Evolutionary conservation across 371 early-diverging fungal genomes (phyloP).

Genomic region (Mortierella sp.): DNA sequence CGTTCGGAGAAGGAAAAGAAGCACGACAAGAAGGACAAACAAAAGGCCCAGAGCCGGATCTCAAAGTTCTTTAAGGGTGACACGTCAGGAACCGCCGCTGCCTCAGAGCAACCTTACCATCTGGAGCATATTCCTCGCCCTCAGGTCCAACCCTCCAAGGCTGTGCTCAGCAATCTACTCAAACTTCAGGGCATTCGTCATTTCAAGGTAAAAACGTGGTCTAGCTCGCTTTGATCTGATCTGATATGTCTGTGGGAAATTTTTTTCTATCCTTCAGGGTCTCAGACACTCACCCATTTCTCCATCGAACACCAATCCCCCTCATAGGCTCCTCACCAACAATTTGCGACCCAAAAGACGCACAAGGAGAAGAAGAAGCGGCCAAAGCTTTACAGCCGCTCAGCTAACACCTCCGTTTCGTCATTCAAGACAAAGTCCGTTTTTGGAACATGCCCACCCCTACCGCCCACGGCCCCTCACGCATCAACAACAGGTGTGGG

Average conservation of each 20-base stretch:
- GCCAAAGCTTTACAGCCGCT: conserved; percentile 28
- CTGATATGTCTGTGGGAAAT: not conserved
- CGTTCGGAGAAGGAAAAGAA: conserved; percentile 10
- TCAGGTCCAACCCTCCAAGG: conserved; percentile 53
- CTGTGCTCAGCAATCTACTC: conserved; percentile 60
- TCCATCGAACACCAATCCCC: not conserved
- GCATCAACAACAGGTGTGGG: conserved; percentile 7
- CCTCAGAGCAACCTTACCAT: conserved; percentile 1
- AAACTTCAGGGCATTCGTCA: conserved; percentile 51
- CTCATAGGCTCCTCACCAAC: not conserved
- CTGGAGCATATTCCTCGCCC: conserved; percentile 2
- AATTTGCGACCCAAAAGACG: conserved; percentile 6
- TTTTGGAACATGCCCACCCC: conserved; percentile 33
- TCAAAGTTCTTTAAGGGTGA: conserved; percentile 33
- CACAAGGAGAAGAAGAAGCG: conserved; percentile 51
- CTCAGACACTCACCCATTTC: not conserved
- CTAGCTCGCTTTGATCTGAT: not conserved
- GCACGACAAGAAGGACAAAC: conserved; percentile 21
- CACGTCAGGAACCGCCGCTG: not conserved
- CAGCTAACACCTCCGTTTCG: conserved; percentile 38
- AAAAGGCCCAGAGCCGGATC: conserved; percentile 24
- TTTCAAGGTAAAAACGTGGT: conserved; percentile 22
- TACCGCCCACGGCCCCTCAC: conserved; percentile 17
- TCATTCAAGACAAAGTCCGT: conserved; percentile 28
- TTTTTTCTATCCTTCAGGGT: conserved; percentile 6